phyloP scores from a whole-genome alignment of 352 stramenopile species.

The Globisporangium rhizosaccharum region DNA sequence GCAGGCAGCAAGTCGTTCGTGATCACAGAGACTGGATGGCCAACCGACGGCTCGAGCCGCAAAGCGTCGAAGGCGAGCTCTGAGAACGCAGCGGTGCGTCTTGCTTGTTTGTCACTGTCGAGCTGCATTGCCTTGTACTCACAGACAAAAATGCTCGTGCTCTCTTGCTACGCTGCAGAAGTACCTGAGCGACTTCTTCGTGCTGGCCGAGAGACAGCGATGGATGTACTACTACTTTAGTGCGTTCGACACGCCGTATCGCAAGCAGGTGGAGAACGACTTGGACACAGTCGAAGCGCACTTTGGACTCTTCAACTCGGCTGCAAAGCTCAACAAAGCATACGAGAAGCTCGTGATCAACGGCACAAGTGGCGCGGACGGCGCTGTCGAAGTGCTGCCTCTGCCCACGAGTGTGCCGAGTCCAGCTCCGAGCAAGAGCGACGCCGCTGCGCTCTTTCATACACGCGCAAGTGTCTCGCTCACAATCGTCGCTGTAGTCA shows the following conservation, averaged over 20 bases:
- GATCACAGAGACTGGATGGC: conserved; percentile 67
- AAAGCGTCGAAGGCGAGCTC: conserved; percentile 30
- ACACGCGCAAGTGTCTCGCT: neutral
- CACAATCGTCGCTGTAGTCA: neutral
- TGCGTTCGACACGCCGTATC: conserved; percentile 26
- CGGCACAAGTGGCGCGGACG: conserved; percentile 10
- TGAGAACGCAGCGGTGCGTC: conserved; percentile 22
- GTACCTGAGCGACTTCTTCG: conserved; percentile 64
- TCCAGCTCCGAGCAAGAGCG: neutral
- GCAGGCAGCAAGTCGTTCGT: conserved; percentile 52
- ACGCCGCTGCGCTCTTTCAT: neutral
- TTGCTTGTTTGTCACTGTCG: neutral
- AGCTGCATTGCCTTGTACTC: neutral
- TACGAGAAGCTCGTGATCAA: conserved; percentile 17
- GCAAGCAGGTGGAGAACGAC: conserved; percentile 12
- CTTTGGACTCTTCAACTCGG: conserved; percentile 48
- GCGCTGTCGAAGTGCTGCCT: conserved; percentile 1
- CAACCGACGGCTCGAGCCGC: conserved; percentile 26
- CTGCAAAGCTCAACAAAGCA: conserved; percentile 14
- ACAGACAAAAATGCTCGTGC: neutral
- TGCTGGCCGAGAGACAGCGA: conserved; percentile 30
- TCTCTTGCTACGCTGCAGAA: conserved; percentile 7
- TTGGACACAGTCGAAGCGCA: conserved; percentile 53
- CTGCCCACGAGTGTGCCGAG: conserved; percentile 1
- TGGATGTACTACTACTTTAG: conserved; percentile 32